Conservation (phyloP, 2,329 filamentous ascomycete genomes). For the Fusarium compactum region DNA sequence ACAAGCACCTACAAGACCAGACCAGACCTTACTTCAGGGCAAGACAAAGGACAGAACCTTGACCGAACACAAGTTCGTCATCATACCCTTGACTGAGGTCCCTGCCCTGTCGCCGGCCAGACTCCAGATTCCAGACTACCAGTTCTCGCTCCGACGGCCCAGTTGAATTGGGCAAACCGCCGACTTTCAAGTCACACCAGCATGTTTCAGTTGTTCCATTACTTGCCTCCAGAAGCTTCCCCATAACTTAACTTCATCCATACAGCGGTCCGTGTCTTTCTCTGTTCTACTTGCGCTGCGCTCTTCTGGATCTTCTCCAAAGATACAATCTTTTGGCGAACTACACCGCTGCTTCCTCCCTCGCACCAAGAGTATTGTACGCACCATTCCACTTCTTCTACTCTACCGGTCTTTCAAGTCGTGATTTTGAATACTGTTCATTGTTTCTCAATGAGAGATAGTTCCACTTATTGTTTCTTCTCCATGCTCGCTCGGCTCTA, state of each 20-base stretch:
- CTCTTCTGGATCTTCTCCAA: constrained; percentile 8
- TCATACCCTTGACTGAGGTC: constrained; percentile 12
- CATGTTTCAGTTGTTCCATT: constrained; percentile 52
- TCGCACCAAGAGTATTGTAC: constrained; percentile 11
- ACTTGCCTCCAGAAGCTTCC: constrained; percentile 43
- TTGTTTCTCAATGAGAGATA: not conserved
- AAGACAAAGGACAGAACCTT: constrained; percentile 31
- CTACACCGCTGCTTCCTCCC: constrained; percentile 9
- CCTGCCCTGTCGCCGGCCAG: constrained; percentile 30
- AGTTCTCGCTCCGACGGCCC: constrained; percentile 39
- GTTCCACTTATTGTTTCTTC: constrained; percentile 15
- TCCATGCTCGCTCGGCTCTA: constrained; percentile 5
- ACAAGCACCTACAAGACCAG: constrained; percentile 16
- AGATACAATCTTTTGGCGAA: constrained; percentile 14
- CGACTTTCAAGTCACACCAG: constrained; percentile 51
- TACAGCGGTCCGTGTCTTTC: constrained; percentile 11
- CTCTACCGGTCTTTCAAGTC: constrained; percentile 1
- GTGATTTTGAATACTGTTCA: constrained; percentile 3
- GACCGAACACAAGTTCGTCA: constrained; percentile 39
- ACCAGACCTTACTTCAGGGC: constrained; percentile 13
- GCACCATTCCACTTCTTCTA: constrained; percentile 16
- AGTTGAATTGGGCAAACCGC: constrained; percentile 47
- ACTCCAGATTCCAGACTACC: constrained; percentile 17
- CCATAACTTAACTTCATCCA: constrained; percentile 40
- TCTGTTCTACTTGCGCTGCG: constrained; percentile 10